Percentiles rank a stretch among this genome's conserved stretches.
Conservation (phyloP, 352 stramenopile species). For the Saprolegnia parasitica region DNA sequence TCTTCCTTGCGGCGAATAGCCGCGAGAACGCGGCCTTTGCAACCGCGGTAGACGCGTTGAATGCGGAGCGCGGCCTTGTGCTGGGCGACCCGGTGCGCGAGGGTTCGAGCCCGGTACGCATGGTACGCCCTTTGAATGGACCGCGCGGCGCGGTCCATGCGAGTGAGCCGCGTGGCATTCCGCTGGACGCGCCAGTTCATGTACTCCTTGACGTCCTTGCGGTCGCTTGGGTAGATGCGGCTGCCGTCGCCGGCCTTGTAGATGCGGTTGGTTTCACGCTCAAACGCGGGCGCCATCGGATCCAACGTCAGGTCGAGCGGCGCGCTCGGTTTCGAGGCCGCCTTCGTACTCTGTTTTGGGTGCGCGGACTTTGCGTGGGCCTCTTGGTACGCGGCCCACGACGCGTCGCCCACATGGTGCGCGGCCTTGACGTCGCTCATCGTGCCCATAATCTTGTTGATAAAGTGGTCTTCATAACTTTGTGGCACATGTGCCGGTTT, state of each 20-base stretch:
- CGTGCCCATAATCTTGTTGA: constrained; percentile 75
- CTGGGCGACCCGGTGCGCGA: constrained; percentile 68
- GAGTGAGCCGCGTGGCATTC: constrained; percentile 89
- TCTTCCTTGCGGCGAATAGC: constrained; percentile 55
- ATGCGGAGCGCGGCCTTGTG: constrained; percentile 76
- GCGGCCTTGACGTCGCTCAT: constrained; percentile 40
- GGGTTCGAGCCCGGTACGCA: constrained; percentile 80
- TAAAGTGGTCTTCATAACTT: constrained; percentile 85
- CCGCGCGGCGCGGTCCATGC: constrained; percentile 73
- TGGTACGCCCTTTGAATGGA: constrained; percentile 89
- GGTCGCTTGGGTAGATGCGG: constrained; percentile 75
- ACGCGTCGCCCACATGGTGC: constrained; percentile 35
- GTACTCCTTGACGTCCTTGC: constrained; percentile 90
- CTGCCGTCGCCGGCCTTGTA: constrained; percentile 78
- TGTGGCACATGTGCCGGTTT: not conserved
- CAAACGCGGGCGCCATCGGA: constrained; percentile 75
- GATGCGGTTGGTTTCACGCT: constrained; percentile 82
- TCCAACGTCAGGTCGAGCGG: constrained; percentile 37
- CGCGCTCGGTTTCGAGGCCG: not conserved
- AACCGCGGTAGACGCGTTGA: constrained; percentile 86
- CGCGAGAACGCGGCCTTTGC: constrained; percentile 44
- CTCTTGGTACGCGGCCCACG: not conserved
- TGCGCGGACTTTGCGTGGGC: not conserved
- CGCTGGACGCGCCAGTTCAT: constrained; percentile 93
- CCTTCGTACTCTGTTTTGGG: constrained; percentile 12